These are phyloP conservation scores for Geranomyces variabilis DNA, from an alignment of 192 early-diverging fungal genomes.

Conservation along the genomic window DNA sequence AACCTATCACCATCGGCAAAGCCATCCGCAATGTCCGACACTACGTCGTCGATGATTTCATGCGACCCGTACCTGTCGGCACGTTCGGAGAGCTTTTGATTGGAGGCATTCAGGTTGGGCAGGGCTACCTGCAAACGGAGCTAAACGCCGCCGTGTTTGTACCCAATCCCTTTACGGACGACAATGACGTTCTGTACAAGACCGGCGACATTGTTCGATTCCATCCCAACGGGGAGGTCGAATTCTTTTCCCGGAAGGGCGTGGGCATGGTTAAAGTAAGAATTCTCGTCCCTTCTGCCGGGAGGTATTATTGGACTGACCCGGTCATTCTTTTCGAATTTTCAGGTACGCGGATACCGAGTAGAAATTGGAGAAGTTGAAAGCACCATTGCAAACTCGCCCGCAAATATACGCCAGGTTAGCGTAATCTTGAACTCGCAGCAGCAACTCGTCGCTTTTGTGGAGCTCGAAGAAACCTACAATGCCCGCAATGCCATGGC, in stretches of 20 bases:
- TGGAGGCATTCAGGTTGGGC: constrained; percentile 44
- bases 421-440: background rate
- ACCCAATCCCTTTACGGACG: background rate
- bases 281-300: background rate
- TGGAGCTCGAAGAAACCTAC: constrained; percentile 1
- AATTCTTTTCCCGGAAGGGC: constrained; percentile 15
- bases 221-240: background rate
- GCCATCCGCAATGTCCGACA: background rate
- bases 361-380: constrained; percentile 5
- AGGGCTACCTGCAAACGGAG: constrained; percentile 46
- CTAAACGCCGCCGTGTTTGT: constrained; percentile 40
- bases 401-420: background rate
- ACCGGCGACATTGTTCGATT: constrained; percentile 30
- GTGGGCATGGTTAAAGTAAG: constrained; percentile 41
- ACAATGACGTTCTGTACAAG: constrained; percentile 21
- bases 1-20: constrained; percentile 3
- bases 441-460: background rate
- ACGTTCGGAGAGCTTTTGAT: constrained; percentile 46
- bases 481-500: background rate
- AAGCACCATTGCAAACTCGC: background rate
- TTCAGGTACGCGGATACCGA: constrained; percentile 7
- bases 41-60: constrained; percentile 5
- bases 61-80: constrained; percentile 37
- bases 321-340: background rate
- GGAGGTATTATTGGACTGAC: background rate